Conservation (phyloP, 441 rosid genomes). For the Aleurites moluccanus region DNA sequence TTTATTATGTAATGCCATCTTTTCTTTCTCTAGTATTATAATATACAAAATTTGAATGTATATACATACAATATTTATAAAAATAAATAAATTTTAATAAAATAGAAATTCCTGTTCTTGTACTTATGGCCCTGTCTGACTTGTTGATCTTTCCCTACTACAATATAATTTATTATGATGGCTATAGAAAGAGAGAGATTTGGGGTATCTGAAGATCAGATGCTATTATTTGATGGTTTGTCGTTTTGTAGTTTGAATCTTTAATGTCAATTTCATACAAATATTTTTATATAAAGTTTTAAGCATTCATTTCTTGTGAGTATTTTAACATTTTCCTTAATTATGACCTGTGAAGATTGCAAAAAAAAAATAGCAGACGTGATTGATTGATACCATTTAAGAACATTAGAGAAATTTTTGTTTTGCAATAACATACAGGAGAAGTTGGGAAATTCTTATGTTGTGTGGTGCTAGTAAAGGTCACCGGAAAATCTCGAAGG, state of each 20-base stretch:
- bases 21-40: too few relatives aligned
- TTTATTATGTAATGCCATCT: too few relatives aligned
- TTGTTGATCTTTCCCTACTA: neutral
- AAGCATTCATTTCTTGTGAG: too few relatives aligned
- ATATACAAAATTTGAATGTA: too few relatives aligned
- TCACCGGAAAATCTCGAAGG: slow-evolving; percentile 30
- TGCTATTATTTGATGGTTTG: neutral
- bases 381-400: neutral
- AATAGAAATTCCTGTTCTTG: too few relatives aligned
- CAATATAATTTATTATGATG: neutral
- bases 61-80: too few relatives aligned
- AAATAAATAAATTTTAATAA: too few relatives aligned
- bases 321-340: neutral
- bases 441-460: slow-evolving; percentile 25
- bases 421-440: too few relatives aligned
- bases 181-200: neutral
- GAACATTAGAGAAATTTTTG: neutral
- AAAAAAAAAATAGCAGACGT: neutral
- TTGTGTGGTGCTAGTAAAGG: slow-evolving; percentile 34
- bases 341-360: neutral
- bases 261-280: neutral
- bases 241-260: neutral
- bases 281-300: too few relatives aligned
- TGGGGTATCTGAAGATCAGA: neutral
- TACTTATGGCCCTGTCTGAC: too few relatives aligned